Evolutionary conservation across 345 rosid genomes (phyloP).

Genomic region (Syzygium grande): DNA sequence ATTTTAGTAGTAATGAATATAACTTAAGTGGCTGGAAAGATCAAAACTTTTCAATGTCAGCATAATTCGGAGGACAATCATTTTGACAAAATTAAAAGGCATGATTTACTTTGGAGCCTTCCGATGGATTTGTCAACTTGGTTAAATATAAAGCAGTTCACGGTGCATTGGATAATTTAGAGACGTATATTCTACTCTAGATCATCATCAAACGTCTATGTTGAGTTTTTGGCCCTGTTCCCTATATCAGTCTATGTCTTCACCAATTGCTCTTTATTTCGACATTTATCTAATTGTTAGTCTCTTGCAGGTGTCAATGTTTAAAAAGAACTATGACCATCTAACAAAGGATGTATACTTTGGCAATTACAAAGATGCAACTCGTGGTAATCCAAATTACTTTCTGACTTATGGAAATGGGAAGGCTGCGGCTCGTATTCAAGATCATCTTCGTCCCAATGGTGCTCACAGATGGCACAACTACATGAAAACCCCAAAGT

Average conservation of each 20-base stretch:
- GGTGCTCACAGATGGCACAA: slow-evolving; percentile 99
- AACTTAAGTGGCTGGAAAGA: neutral
- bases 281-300: neutral
- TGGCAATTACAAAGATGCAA: slow-evolving; percentile 74
- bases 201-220: neutral
- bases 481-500: slow-evolving; percentile 74
- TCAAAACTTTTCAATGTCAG: neutral
- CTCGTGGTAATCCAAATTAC: slow-evolving; percentile 88
- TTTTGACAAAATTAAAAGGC: neutral
- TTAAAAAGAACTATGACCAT: slow-evolving; percentile 91
- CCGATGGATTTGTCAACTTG: neutral
- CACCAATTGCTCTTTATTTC: neutral
- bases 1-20: neutral
- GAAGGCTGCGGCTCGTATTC: slow-evolving; percentile 91
- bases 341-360: slow-evolving; percentile 82
- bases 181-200: neutral
- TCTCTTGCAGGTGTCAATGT: slow-evolving; percentile 67
- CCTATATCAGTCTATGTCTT: neutral
- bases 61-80: neutral
- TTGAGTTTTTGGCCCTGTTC: neutral
- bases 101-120: neutral
- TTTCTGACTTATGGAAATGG: slow-evolving; percentile 96
- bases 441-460: slow-evolving; percentile 90
- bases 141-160: neutral
- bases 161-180: neutral